Evolutionary conservation across 2,329 filamentous ascomycete species (phyloP), one percentile per base, ranked within the genome.

Genomic region (Arthroderma sp.): DNA sequence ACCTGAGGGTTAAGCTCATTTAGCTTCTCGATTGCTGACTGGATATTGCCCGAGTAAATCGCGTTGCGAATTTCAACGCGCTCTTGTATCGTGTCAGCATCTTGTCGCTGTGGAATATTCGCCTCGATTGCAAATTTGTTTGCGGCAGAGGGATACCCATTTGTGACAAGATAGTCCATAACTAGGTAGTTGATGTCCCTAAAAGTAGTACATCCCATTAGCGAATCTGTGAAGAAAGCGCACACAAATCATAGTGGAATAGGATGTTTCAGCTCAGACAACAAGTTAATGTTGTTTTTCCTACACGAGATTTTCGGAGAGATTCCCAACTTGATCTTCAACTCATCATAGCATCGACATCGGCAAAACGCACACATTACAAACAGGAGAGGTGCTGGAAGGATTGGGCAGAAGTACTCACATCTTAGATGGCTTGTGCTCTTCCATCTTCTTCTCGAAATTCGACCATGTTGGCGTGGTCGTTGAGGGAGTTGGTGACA

Each of bases 311-410:
- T 76, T 82, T 88, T 97, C 88, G 87, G 93, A 98, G 94, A 98
- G 93, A 98, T 98, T 98, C 93, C 93, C 93, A 98, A 83, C 81
- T 95, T 94, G 85, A 88, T 85, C 84, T 80, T 76, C 76, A 61
- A 80, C 78, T 69, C 81, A 88, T 94, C 91, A 95, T 95, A 83
- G 77, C 67, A 66, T 61, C 51, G 56, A 33, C 54, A 56, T 67
- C 51, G 60, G n/a, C n/a, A n/a, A n/a, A n/a, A 58, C 28, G 56
- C 28, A 31, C 28, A 57, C 55, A 49, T 13, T 55, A 57, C 19
- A 17, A 33, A 41, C 59, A 52, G 52, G 23, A n/a, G 4, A n/a
- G 39, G 15, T n/a, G 23, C 13, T n/a, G 9, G 15, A 17, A n/a
- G 25, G 47, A 9, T 51, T 19, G 35, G 43, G 28, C 31, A 53